Evolutionary conservation across 176 grass and related monocot genomes (phyloP).

Genomic region (Elaeis guineensis): DNA sequence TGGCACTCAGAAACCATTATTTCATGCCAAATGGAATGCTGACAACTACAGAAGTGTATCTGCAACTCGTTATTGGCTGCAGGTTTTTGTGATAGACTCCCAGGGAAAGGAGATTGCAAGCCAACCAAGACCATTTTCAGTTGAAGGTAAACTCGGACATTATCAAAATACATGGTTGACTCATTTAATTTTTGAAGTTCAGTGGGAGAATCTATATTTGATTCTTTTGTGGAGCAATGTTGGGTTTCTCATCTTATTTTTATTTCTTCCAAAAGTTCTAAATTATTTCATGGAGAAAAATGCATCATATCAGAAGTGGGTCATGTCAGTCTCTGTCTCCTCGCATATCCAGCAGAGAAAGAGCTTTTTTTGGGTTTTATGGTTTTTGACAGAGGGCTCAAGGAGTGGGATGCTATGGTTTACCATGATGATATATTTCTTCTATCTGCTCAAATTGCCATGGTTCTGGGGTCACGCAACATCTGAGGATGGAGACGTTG

Average conservation of each 20-base stretch:
- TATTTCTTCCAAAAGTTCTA: conserved; percentile 46
- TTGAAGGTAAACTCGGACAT: conserved; percentile 42
- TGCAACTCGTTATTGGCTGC: conserved; percentile 65
- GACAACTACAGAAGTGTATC: conserved; percentile 61
- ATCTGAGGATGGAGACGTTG: conserved; percentile 62
- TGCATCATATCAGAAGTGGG: conserved; percentile 33
- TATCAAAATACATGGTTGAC: conserved; percentile 26
- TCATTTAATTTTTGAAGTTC: conserved; percentile 61
- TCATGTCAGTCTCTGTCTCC: conserved; percentile 23
- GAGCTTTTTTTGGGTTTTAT: conserved; percentile 37
- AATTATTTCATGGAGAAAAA: conserved; percentile 32
- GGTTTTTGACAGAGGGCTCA: conserved; percentile 63
- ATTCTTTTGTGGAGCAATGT: conserved; percentile 64
- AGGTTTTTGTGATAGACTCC: conserved; percentile 58
- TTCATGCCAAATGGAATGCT: conserved; percentile 83
- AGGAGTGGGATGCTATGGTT: conserved; percentile 53
- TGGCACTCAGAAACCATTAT: conserved; percentile 37
- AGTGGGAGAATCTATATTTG: conserved; percentile 66
- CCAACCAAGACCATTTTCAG: conserved; percentile 57
- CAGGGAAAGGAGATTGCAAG: conserved; percentile 41
- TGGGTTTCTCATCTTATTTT: conserved; percentile 32
- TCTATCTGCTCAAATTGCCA: conserved; percentile 66
- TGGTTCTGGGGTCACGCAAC: conserved; percentile 78
- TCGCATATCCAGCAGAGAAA: conserved; percentile 33
- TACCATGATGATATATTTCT: conserved; percentile 41